phyloP scores from a whole-genome alignment of 169 alveolate genomes.

The Condylostoma magnum region DNA sequence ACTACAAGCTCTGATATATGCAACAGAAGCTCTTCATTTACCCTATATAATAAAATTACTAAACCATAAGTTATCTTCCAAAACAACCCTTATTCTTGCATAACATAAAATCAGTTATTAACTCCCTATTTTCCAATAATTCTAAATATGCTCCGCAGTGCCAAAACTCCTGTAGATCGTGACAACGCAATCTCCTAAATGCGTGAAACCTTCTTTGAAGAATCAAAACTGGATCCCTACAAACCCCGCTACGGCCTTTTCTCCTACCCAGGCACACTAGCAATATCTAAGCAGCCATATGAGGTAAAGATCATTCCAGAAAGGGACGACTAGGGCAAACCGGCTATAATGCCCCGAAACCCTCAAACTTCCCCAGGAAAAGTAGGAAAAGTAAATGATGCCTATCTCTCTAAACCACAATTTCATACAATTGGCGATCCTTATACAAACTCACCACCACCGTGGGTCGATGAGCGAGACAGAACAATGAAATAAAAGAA shows the following conservation, averaged over 20 bases:
- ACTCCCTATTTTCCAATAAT: no score
- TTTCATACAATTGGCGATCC: not conserved
- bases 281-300: not conserved
- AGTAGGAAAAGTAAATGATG: constrained; percentile 14
- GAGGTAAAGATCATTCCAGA: not conserved
- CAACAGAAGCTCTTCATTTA: no score
- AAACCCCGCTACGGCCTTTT: constrained; percentile 11
- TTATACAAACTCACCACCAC: not conserved
- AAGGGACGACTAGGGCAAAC: constrained; percentile 1
- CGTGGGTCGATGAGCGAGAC: not conserved
- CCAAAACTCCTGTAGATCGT: no score
- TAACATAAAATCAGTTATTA: no score
- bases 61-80: no score
- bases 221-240: constrained; percentile 12
- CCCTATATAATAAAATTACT: no score
- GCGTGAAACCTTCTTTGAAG: not conserved
- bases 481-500: constrained; percentile 11
- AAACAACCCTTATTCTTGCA: no score
- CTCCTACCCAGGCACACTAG: constrained; percentile 28
- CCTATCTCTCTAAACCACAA: not conserved
- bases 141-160: no score
- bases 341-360: constrained; percentile 8
- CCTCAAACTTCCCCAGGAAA: not conserved
- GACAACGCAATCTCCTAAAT: no score
- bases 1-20: no score